Percentiles rank a stretch among this genome's conserved stretches.
These are phyloP conservation scores for Coccomyxa sp. DNA, from an alignment of 139 green algal species.

Conservation along the genomic window DNA sequence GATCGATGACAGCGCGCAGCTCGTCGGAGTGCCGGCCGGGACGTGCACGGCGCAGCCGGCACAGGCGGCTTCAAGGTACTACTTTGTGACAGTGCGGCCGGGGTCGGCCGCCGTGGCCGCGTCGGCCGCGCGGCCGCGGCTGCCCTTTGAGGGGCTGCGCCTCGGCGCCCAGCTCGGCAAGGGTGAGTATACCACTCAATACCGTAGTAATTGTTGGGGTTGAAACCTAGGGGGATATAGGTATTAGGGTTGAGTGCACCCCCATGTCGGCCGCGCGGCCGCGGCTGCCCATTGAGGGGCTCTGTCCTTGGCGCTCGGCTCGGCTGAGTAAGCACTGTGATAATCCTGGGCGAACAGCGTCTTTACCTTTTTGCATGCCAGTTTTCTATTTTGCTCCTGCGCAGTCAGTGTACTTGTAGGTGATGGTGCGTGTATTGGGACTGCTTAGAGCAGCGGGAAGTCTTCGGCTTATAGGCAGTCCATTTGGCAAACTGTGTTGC, in stretches of 20 bases:
- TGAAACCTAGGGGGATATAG: background rate
- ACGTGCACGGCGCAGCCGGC: background rate
- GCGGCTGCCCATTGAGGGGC: background rate
- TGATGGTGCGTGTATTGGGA: too few relatives aligned
- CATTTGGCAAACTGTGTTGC: too few relatives aligned
- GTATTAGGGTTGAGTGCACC: background rate
- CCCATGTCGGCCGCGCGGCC: background rate
- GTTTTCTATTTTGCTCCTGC: too few relatives aligned
- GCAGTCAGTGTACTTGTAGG: too few relatives aligned
- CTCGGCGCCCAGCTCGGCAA: conserved; percentile 26
- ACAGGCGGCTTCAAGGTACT: background rate
- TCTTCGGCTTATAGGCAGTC: too few relatives aligned
- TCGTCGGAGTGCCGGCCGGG: background rate
- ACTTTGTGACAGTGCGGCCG: background rate
- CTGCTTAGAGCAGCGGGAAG: too few relatives aligned
- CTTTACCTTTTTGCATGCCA: too few relatives aligned
- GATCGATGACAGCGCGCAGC: background rate
- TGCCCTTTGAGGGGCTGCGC: conserved; percentile 11
- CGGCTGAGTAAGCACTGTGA: background rate
- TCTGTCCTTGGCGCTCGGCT: conserved; percentile 25
- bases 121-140: background rate
- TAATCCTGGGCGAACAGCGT: background rate
- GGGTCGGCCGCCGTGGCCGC: background rate
- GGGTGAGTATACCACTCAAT: background rate
- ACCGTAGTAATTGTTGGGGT: background rate